Conservation (phyloP, 495 filamentous ascomycete genomes). For the Physcia stellaris region DNA sequence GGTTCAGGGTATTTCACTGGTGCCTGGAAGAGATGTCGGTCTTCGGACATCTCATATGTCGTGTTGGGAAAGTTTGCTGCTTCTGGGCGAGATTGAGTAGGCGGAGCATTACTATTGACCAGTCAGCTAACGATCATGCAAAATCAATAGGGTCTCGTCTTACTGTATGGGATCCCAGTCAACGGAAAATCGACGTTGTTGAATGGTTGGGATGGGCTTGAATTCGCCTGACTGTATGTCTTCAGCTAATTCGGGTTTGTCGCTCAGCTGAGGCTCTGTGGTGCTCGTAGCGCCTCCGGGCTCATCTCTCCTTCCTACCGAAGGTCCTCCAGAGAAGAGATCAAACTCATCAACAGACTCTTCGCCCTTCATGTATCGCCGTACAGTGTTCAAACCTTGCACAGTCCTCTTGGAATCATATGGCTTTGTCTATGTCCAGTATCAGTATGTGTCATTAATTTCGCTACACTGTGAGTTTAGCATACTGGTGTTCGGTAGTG, state of each 20-base stretch:
- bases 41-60: conserved; percentile 64
- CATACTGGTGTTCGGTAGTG: conserved; percentile 54
- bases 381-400: conserved; percentile 14
- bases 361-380: conserved; percentile 26
- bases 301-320: conserved; percentile 23
- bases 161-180: conserved; percentile 60
- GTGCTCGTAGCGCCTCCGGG: conserved; percentile 25
- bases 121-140: neutral
- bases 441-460: neutral
- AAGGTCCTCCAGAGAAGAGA: conserved; percentile 20
- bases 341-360: conserved; percentile 15
- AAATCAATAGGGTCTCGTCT: conserved; percentile 10
- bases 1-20: conserved; percentile 67
- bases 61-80: conserved; percentile 58
- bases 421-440: too few relatives aligned
- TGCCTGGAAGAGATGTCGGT: conserved; percentile 55
- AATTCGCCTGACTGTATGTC: conserved; percentile 24
- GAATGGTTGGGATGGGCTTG: conserved; percentile 25
- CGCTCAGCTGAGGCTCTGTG: conserved; percentile 22
- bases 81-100: conserved; percentile 60
- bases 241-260: conserved; percentile 22
- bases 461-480: conserved; percentile 6
- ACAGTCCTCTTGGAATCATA: too few relatives aligned
- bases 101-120: conserved; percentile 52
- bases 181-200: conserved; percentile 31